Conservation (phyloP, 257 asterid genomes). For the Cruciata laevipes region DNA sequence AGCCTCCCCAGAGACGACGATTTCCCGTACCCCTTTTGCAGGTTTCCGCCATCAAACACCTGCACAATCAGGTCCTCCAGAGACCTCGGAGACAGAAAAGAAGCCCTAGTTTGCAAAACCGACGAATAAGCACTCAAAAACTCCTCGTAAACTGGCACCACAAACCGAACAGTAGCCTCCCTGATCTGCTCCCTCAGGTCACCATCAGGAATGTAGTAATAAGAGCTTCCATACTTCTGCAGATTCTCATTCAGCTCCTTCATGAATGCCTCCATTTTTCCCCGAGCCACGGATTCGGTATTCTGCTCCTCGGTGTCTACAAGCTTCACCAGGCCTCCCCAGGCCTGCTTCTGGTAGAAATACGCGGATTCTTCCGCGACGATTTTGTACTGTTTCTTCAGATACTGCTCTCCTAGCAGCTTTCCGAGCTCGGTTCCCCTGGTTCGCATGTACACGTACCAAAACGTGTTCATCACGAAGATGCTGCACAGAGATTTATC, state of each 20-base stretch:
- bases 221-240: constrained; percentile 34
- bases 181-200: constrained; percentile 75
- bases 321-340: constrained; percentile 51
- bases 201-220: constrained; percentile 55
- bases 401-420: constrained; percentile 52
- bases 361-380: constrained; percentile 74
- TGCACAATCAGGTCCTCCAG: constrained; percentile 38
- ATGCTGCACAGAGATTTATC: constrained; percentile 49
- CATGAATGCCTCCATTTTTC: constrained; percentile 52
- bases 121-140: constrained; percentile 33
- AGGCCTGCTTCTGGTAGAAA: constrained; percentile 63
- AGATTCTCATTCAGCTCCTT: constrained; percentile 48
- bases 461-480: constrained; percentile 59
- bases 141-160: constrained; percentile 49
- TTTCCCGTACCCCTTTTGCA: constrained; percentile 19
- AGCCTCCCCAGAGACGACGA: constrained; percentile 6
- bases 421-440: constrained; percentile 51
- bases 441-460: constrained; percentile 80
- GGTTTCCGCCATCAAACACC: constrained; percentile 38
- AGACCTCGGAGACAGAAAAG: constrained; percentile 30
- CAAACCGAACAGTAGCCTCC: constrained; percentile 42
- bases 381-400: constrained; percentile 51
- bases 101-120: constrained; percentile 26
- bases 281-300: constrained; percentile 27
- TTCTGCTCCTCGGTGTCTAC: constrained; percentile 38